A percentile compares a stretch with the other conserved stretches of the same genome.
phyloP scores from a whole-genome alignment of 176 grass and related monocot genomes.

The Poa annua region DNA sequence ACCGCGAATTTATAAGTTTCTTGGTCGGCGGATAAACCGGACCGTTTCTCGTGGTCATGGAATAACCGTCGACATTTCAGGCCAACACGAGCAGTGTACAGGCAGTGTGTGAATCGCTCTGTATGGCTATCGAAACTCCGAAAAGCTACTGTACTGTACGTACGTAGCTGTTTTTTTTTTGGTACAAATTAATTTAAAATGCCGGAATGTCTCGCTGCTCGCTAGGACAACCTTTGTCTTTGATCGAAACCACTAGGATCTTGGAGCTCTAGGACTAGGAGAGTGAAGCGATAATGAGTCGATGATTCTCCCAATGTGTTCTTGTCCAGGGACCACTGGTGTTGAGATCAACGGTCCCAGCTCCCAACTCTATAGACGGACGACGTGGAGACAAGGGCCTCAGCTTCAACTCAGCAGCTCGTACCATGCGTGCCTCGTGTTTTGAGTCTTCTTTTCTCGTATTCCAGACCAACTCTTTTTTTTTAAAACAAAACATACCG shows the following conservation, averaged over 20 bases:
- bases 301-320: background rate
- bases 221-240: background rate
- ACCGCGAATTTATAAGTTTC: background rate
- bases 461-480: background rate
- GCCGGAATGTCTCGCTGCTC: background rate
- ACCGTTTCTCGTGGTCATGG: background rate
- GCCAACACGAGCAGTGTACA: background rate
- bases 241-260: no score
- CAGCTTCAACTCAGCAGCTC: background rate
- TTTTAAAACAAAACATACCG: no score
- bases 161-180: background rate
- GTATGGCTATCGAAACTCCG: background rate
- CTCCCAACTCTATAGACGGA: background rate
- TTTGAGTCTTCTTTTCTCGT: background rate
- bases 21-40: background rate
- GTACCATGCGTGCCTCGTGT: background rate
- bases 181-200: background rate
- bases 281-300: background rate
- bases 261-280: no score
- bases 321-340: conserved; percentile 34
- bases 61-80: background rate
- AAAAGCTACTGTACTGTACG: no score
- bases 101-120: no score
- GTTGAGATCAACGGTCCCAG: no score
- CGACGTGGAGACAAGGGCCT: conserved; percentile 39